Evolutionary conservation across 345 rosid species (phyloP).

Genomic region (Eucalyptus albens): DNA sequence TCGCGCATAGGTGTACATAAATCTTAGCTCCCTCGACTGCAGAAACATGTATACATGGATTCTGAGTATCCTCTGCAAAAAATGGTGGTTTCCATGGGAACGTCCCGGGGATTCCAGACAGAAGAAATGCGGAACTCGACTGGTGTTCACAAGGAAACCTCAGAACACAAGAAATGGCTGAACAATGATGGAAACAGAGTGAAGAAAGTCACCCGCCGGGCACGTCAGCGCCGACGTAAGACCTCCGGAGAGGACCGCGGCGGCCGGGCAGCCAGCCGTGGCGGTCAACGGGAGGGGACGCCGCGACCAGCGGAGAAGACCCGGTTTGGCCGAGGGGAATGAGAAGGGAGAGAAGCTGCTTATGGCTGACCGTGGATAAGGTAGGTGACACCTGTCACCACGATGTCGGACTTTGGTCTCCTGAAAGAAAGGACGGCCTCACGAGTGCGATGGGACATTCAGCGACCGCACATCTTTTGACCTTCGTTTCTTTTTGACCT

Average conservation of each 20-base stretch:
- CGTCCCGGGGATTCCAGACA: not conserved
- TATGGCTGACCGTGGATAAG: not conserved
- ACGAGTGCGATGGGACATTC: not conserved
- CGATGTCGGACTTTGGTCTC: not conserved
- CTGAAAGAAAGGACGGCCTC: not conserved
- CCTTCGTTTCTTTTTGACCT: not conserved
- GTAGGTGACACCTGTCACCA: not conserved
- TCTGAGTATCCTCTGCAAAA: not conserved
- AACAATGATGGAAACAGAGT: not conserved
- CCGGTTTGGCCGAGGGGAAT: not conserved
- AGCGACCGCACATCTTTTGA: not conserved
- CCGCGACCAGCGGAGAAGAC: not conserved
- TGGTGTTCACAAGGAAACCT: not conserved
- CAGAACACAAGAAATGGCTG: not conserved
- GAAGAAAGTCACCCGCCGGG: not conserved
- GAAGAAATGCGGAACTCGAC: not conserved
- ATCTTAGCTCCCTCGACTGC: not conserved
- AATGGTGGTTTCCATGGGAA: not conserved
- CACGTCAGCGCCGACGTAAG: not conserved
- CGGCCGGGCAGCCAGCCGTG: not conserved
- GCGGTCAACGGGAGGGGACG: not conserved
- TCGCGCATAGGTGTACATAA: not conserved
- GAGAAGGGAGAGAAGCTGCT: not conserved
- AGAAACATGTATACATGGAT: not conserved
- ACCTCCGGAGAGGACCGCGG: not conserved